These are phyloP conservation scores for Fusarium begoniae DNA, from an alignment of 2,329 filamentous ascomycete species.

Conservation along the genomic window DNA sequence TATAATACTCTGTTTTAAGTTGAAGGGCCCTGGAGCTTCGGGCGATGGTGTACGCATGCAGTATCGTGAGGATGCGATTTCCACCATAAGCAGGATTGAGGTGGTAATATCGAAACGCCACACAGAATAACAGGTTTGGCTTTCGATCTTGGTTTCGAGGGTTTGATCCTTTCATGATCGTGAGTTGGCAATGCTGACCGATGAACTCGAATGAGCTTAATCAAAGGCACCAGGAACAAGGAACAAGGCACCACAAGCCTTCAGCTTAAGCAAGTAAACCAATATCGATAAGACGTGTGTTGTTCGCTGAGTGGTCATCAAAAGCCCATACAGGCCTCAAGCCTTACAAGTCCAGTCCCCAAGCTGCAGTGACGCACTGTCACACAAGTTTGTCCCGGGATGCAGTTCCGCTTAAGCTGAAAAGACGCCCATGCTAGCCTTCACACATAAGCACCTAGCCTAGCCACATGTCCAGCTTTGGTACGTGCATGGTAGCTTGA, in stretches of 20 bases:
- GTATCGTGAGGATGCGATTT: neutral
- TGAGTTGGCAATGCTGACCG: constrained; percentile 6
- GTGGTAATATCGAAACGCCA: constrained; percentile 16
- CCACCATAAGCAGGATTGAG: constrained; percentile 13
- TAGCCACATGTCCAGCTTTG: constrained; percentile 5
- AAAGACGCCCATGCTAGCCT: neutral
- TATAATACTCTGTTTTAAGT: constrained; percentile 31
- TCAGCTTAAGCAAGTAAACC: constrained; percentile 25
- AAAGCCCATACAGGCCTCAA: neutral
- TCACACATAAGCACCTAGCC: constrained; percentile 2
- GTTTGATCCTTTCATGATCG: neutral
- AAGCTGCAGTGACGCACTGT: constrained; percentile 34
- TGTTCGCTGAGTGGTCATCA: constrained; percentile 33
- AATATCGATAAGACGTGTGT: constrained; percentile 38
- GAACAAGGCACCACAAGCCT: constrained; percentile 15
- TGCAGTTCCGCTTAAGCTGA: constrained; percentile 24
- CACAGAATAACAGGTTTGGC: constrained; percentile 11
- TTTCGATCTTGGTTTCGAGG: neutral
- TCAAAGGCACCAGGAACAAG: constrained; percentile 27
- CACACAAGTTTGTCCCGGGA: constrained; percentile 26
- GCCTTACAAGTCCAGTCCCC: constrained; percentile 15
- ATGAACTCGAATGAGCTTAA: constrained; percentile 2
- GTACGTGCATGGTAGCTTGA: constrained; percentile 8
- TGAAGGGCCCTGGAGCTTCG: constrained; percentile 12
- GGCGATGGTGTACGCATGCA: constrained; percentile 4